phyloP scores from a whole-genome alignment of 2,329 filamentous ascomycete genomes.

The Fusarium sororula region DNA sequence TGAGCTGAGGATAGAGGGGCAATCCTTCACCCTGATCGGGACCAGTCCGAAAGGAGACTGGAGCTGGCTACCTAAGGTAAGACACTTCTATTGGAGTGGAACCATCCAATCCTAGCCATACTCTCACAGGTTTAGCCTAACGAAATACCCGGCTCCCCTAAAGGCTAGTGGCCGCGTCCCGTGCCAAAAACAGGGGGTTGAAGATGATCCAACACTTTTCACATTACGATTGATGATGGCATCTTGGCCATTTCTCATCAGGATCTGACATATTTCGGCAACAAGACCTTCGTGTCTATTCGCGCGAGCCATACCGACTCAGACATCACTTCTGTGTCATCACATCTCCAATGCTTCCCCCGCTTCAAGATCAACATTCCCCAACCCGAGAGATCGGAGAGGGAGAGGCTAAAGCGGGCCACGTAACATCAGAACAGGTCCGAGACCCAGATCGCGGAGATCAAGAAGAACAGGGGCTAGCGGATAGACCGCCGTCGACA shows the following conservation, averaged over 20 bases:
- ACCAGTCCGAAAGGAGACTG: neutral
- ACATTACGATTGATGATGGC: neutral
- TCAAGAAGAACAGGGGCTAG: neutral
- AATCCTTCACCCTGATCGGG: neutral
- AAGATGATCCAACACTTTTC: neutral
- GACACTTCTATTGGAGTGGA: neutral
- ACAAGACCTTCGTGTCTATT: neutral
- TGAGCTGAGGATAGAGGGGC: neutral
- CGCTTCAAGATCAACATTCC: neutral
- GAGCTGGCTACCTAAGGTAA: neutral
- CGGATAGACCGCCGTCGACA: neutral
- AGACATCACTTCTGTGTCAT: neutral
- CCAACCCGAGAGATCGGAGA: neutral
- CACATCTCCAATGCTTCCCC: neutral
- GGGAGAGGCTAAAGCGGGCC: conserved; percentile 2
- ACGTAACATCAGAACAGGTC: neutral
- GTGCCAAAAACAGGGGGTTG: neutral
- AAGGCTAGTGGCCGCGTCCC: neutral
- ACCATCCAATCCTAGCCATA: neutral
- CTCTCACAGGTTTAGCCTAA: conserved; percentile 1
- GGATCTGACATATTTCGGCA: neutral
- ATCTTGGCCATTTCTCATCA: neutral
- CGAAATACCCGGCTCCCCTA: neutral
- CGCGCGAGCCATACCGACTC: neutral
- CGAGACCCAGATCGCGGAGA: neutral